Base-by-base conservation (phyloP, 305 asterid species). In the Fraxinus dipetala region DNA sequence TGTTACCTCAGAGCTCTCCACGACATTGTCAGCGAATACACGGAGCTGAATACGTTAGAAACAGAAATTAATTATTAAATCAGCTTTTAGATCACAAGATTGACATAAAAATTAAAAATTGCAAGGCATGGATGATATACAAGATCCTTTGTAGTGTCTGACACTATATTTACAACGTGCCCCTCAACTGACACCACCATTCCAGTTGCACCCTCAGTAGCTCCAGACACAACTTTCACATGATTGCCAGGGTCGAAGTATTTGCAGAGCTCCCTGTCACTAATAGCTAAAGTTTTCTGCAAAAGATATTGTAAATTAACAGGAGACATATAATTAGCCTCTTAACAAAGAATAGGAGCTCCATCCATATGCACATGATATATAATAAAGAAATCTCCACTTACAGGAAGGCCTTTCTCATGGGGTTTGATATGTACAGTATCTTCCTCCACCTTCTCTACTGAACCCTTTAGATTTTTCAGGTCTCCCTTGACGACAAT, bases 131-230 rank as follows among this genome's bases (percentile, higher is more conserved):
- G 40, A 48, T 43, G 38, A 77, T 92, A 74, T 93, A 96, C 99
- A 79, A 93, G 92, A 83, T 94, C 98, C 88, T 94, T 96, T 24
- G 99, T 96, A 7, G 99, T 96, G 85, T 94, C 99, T 9, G 99
- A 96, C 59, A 96, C 98, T 82, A 94, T 84, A 89, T 93, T 93
- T 80, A 96, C 99, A 82, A 94, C 95, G 83, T 96, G 98, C 32
- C 97, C 98, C 88, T 96, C 92, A 84, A 96, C 97, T 22, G 98
- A 93, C 82, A 93, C 98, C 76, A 94, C 99, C 98, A 96, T 93
- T 38, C 99, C 98, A 78, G 98, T 94, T 28, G 97, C 97, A 83
- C 99, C 99, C 89, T 94, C 98, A 16, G 93, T 85, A 76, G 97
- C 92, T 79, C 99, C 98, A 79, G 98, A 84, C 56, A 90, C 97